phyloP scores from a whole-genome alignment of 106 monocot species.

The Triglochin maritima region DNA sequence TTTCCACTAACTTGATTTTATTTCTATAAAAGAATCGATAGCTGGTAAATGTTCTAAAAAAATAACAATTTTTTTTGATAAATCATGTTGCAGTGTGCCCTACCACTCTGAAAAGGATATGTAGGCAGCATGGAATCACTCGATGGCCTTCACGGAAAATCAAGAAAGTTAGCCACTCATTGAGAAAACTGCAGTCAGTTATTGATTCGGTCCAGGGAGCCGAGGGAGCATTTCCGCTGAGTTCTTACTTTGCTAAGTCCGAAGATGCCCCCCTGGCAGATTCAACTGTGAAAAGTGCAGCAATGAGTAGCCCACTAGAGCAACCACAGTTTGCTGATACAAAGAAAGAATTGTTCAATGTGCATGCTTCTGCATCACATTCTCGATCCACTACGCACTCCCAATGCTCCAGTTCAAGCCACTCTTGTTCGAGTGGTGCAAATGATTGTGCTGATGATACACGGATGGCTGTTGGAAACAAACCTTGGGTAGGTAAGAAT shows the following conservation, averaged over 20 bases:
- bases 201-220: constrained; percentile 68
- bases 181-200: constrained; percentile 55
- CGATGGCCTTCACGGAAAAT: constrained; percentile 85
- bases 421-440: constrained; percentile 23
- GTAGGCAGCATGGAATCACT: constrained; percentile 63
- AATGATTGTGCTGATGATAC: constrained; percentile 9
- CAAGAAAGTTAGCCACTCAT: constrained; percentile 63
- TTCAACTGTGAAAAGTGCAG: not conserved
- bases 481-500: constrained; percentile 17
- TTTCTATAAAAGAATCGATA: too few relatives aligned
- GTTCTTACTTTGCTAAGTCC: constrained; percentile 41
- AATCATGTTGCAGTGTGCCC: constrained; percentile 40
- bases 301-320: not conserved
- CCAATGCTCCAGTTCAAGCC: constrained; percentile 48
- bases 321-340: constrained; percentile 14
- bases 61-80: too few relatives aligned
- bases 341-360: constrained; percentile 10
- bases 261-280: constrained; percentile 20
- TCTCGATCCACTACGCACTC: constrained; percentile 33
- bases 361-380: constrained; percentile 27
- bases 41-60: too few relatives aligned
- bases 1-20: too few relatives aligned
- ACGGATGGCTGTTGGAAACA: constrained; percentile 21
- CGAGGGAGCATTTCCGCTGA: constrained; percentile 44
- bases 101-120: constrained; percentile 78